Conservation (phyloP, 495 filamentous ascomycete genomes). For the Aspergillus taichungensis region DNA sequence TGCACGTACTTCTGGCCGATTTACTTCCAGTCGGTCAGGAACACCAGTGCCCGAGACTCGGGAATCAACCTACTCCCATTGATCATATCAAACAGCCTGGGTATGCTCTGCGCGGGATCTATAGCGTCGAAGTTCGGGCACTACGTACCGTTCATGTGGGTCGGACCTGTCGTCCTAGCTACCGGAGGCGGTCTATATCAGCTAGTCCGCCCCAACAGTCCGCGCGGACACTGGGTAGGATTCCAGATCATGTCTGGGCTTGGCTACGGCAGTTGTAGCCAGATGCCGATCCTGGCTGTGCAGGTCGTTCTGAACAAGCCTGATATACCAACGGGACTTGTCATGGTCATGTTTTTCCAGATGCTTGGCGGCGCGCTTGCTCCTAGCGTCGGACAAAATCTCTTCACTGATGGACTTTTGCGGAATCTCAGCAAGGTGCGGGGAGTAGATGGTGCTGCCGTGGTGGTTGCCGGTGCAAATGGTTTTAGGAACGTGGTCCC, state of each 20-base stretch:
- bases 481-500: too few relatives aligned
- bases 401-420: slow-evolving; percentile 8
- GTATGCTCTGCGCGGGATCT: background rate
- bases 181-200: slow-evolving; percentile 44
- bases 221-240: slow-evolving; percentile 34
- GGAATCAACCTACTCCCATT: slow-evolving; percentile 19
- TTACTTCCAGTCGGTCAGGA: slow-evolving; percentile 17
- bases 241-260: slow-evolving; percentile 21
- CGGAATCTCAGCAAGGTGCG: too few relatives aligned
- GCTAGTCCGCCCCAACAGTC: slow-evolving; percentile 36
- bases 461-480: too few relatives aligned
- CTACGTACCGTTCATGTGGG: slow-evolving; percentile 16
- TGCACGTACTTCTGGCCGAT: slow-evolving; percentile 14
- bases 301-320: slow-evolving; percentile 18
- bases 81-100: slow-evolving; percentile 20
- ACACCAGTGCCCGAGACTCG: slow-evolving; percentile 8
- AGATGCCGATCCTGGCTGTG: slow-evolving; percentile 24
- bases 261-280: slow-evolving; percentile 17
- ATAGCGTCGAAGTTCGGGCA: slow-evolving; percentile 5
- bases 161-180: slow-evolving; percentile 13
- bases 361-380: slow-evolving; percentile 53
- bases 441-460: too few relatives aligned
- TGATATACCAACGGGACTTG: slow-evolving; percentile 21
- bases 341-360: slow-evolving; percentile 31
- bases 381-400: slow-evolving; percentile 44